phyloP scores from a whole-genome alignment of 345 rosid genomes.

The Dimocarpus longan region DNA sequence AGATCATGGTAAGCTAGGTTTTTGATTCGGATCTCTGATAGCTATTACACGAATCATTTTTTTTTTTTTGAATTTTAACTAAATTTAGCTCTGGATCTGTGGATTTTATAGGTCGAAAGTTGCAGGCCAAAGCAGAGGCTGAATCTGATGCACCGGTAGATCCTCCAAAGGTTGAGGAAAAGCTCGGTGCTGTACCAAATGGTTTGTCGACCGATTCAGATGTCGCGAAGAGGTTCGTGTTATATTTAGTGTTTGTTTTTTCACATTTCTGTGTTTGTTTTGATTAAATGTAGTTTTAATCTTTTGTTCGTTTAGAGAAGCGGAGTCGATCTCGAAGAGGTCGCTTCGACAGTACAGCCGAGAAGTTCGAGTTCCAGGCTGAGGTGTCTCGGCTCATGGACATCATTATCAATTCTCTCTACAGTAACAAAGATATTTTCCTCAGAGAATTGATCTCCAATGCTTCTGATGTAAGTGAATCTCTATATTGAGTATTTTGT shows the following conservation, averaged over 20 bases:
- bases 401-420: constrained; percentile 92
- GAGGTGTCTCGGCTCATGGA: constrained; percentile 99
- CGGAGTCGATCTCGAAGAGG: constrained; percentile 91
- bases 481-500: neutral
- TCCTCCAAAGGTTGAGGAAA: constrained; percentile 96
- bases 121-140: constrained; percentile 79
- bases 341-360: constrained; percentile 79
- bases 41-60: neutral
- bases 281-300: neutral
- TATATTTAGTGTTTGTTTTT: neutral
- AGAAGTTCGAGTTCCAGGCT: constrained; percentile 98
- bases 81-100: constrained; percentile 31
- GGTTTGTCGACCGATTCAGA: constrained; percentile 97
- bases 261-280: neutral
- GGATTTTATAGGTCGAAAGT: constrained; percentile 56
- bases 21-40: neutral
- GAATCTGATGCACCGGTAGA: constrained; percentile 56
- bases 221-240: constrained; percentile 71
- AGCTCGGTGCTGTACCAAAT: constrained; percentile 84
- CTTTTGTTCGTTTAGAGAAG: constrained; percentile 54
- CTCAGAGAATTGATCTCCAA: constrained; percentile 95
- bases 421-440: constrained; percentile 98
- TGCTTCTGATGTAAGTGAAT: constrained; percentile 86
- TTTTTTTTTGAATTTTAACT: neutral
- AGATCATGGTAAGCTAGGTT: constrained; percentile 67